A percentile compares a stretch with the other conserved stretches of the same genome.
These are phyloP conservation scores for Macrocybe gigantea DNA, from an alignment of 768 basidiomycete species.

Conservation along the genomic window DNA sequence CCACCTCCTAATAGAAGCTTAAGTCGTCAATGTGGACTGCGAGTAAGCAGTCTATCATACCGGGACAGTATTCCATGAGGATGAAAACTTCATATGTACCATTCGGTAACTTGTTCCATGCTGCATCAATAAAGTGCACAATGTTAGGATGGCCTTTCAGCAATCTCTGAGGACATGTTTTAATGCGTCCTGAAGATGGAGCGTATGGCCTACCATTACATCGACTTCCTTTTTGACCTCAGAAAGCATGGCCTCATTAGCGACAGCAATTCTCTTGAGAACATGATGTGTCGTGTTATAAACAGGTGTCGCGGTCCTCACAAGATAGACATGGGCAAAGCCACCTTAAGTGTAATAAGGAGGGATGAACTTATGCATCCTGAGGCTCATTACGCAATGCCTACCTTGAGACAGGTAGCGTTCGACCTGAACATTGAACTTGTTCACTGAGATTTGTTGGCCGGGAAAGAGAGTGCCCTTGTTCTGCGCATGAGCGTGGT, in stretches of 20 bases:
- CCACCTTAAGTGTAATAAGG: slow-evolving; percentile 56
- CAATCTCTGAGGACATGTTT: slow-evolving; percentile 54
- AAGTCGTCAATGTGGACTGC: slow-evolving; percentile 9
- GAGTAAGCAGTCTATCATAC: slow-evolving; percentile 31
- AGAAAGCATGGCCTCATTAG: slow-evolving; percentile 81
- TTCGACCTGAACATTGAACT: slow-evolving; percentile 87
- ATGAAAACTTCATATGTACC: slow-evolving; percentile 95
- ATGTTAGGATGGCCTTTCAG: slow-evolving; percentile 93
- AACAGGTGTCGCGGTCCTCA: slow-evolving; percentile 79
- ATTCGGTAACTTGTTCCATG: slow-evolving; percentile 79
- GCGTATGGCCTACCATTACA: slow-evolving; percentile 73
- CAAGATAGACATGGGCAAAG: slow-evolving; percentile 97
- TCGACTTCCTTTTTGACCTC: slow-evolving; percentile 98
- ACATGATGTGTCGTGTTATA: slow-evolving; percentile 94
- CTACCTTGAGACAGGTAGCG: slow-evolving; percentile 89
- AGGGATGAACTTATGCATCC: slow-evolving; percentile 4
- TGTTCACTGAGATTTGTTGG: slow-evolving; percentile 86
- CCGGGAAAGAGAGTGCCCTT: slow-evolving; percentile 76
- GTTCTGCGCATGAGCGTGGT: slow-evolving; percentile 43
- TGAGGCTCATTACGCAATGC: slow-evolving; percentile 20
- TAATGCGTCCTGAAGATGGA: slow-evolving; percentile 15
- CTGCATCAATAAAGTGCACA: slow-evolving; percentile 92
- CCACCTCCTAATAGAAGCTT: slow-evolving; percentile 66
- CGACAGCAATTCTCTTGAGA: slow-evolving; percentile 92
- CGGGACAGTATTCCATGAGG: slow-evolving; percentile 96